phyloP scores from a whole-genome alignment of 2,329 filamentous ascomycete genomes.

The Pseudogymnoascus sp. region DNA sequence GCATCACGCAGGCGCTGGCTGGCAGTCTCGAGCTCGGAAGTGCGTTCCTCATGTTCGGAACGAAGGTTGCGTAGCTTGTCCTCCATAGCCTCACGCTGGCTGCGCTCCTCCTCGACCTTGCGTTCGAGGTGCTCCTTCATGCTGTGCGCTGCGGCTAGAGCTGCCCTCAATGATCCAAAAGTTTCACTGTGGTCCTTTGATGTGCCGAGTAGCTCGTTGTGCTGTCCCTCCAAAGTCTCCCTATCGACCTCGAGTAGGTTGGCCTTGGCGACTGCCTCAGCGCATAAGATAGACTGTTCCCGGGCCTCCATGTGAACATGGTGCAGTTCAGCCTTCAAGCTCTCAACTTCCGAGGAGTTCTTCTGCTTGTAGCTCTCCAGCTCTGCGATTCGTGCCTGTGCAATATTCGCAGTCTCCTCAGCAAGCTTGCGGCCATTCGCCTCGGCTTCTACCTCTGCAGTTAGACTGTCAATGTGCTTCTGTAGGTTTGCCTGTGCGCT shows the following conservation, averaged over 20 bases:
- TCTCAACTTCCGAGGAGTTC: slow-evolving; percentile 77
- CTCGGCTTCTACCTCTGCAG: slow-evolving; percentile 70
- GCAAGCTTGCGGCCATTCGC: slow-evolving; percentile 72
- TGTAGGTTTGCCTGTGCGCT: slow-evolving; percentile 75
- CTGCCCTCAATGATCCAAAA: slow-evolving; percentile 67
- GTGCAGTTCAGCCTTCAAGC: slow-evolving; percentile 77
- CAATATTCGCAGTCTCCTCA: slow-evolving; percentile 77
- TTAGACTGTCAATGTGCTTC: slow-evolving; percentile 61
- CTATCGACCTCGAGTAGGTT: slow-evolving; percentile 82
- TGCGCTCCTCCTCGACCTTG: slow-evolving; percentile 75
- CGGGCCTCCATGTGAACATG: slow-evolving; percentile 68
- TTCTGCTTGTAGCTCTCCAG: slow-evolving; percentile 78
- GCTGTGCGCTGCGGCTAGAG: slow-evolving; percentile 69
- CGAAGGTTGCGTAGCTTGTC: slow-evolving; percentile 68
- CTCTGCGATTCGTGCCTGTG: slow-evolving; percentile 75
- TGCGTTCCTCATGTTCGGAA: slow-evolving; percentile 73
- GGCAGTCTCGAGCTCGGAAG: slow-evolving; percentile 66
- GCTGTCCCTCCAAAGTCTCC: slow-evolving; percentile 62
- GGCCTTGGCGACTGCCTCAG: slow-evolving; percentile 67
- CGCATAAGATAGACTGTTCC: slow-evolving; percentile 69
- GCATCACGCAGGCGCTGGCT: slow-evolving; percentile 72
- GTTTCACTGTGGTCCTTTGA: slow-evolving; percentile 63
- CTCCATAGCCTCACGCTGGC: slow-evolving; percentile 67
- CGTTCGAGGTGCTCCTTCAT: slow-evolving; percentile 70
- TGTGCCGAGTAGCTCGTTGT: slow-evolving; percentile 58